Conservation (phyloP, 768 basidiomycete genomes). For the Termitomyces sp. region DNA sequence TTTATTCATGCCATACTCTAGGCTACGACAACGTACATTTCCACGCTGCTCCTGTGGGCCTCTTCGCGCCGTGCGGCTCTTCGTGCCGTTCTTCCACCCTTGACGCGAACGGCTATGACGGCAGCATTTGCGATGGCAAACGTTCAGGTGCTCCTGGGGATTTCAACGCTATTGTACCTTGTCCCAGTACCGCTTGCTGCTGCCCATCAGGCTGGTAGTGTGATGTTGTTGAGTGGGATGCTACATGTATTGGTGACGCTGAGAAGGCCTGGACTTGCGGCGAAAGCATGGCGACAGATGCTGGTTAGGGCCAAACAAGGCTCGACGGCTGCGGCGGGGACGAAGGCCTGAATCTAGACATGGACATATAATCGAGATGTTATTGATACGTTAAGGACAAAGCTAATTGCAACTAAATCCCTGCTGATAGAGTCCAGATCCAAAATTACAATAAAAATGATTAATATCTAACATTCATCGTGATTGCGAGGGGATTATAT, state of each 20-base stretch:
- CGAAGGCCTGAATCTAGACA: background rate
- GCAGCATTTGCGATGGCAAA: slow-evolving; percentile 80
- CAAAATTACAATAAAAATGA: background rate
- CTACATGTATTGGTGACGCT: slow-evolving; percentile 73
- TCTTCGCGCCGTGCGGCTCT: slow-evolving; percentile 56
- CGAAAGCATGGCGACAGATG: slow-evolving; percentile 54
- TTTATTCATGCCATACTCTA: slow-evolving; percentile 27
- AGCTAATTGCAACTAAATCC: slow-evolving; percentile 1
- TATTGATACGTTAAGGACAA: background rate
- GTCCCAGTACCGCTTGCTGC: slow-evolving; percentile 93
- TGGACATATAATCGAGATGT: background rate
- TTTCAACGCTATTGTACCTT: slow-evolving; percentile 82
- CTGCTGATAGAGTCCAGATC: background rate
- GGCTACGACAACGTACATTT: slow-evolving; percentile 84
- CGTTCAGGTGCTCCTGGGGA: slow-evolving; percentile 68
- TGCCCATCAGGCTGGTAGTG: slow-evolving; percentile 93
- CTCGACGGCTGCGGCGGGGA: background rate
- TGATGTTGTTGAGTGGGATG: slow-evolving; percentile 81
- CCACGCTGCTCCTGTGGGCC: slow-evolving; percentile 62
- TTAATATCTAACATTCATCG: background rate
- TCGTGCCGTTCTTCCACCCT: slow-evolving; percentile 63
- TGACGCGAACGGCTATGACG: slow-evolving; percentile 49
- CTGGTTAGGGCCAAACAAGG: background rate
- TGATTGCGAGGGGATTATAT: background rate
- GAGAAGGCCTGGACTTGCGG: slow-evolving; percentile 66